phyloP scores from a whole-genome alignment of 495 filamentous ascomycete genomes.

The Daldinia vernicosa region DNA sequence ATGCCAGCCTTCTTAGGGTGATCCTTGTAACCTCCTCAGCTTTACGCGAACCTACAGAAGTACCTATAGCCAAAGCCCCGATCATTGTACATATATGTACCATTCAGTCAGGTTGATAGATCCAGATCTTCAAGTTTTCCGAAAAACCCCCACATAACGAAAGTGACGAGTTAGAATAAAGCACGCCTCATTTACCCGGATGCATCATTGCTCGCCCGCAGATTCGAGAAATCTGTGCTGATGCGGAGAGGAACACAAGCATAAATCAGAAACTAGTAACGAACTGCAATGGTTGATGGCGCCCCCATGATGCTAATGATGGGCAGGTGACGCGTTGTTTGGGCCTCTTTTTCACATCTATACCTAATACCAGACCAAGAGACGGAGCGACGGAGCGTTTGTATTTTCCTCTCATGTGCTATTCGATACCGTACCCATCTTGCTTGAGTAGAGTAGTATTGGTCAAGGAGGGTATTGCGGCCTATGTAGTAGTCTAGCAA shows the following conservation, averaged over 20 bases:
- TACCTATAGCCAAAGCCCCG: not conserved
- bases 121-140: conserved; percentile 7
- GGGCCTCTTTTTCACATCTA: conserved; percentile 9
- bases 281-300: conserved; percentile 5
- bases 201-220: conserved; percentile 4
- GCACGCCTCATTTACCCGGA: conserved; percentile 10
- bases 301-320: conserved; percentile 4
- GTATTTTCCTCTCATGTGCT: not conserved
- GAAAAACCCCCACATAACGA: conserved; percentile 9
- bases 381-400: not conserved
- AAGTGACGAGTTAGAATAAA: not conserved
- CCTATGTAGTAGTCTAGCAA: conserved; percentile 5
- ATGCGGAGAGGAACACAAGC: not conserved
- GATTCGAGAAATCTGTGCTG: conserved; percentile 1
- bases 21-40: conserved; percentile 20
- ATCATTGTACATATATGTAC: conserved; percentile 8
- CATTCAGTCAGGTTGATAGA: not conserved
- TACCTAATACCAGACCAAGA: not conserved
- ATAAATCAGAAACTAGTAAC: not conserved
- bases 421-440: not conserved
- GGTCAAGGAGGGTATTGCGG: conserved; percentile 10
- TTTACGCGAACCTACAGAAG: conserved; percentile 1
- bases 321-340: conserved; percentile 10
- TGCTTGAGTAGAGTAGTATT: not conserved
- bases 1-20: not conserved